Conservation (phyloP, 1,139 yeast species). For the Blastobotrys petasosporus region DNA sequence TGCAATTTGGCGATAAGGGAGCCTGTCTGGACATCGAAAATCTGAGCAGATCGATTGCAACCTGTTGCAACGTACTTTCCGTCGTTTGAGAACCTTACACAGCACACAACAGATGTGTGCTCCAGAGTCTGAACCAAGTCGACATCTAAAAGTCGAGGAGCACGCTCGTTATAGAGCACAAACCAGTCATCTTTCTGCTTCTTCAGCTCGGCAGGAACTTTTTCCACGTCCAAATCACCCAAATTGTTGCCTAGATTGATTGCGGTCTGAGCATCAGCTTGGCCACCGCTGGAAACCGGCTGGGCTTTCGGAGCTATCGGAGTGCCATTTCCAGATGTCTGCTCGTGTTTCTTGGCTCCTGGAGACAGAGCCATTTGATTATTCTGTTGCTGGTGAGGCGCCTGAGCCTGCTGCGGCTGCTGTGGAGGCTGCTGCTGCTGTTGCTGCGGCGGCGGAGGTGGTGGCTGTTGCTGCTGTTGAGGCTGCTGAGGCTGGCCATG, state of each 20-base stretch:
- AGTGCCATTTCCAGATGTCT: conserved; percentile 22
- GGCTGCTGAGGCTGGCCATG: conserved; percentile 16
- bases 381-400: conserved; percentile 13
- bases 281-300: conserved; percentile 14
- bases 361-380: conserved; percentile 12
- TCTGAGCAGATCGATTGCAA: conserved; percentile 93
- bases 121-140: conserved; percentile 85
- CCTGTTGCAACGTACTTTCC: conserved; percentile 96
- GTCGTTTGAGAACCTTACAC: conserved; percentile 88
- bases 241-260: conserved; percentile 47
- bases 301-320: conserved; percentile 23
- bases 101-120: conserved; percentile 92
- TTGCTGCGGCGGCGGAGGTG: conserved; percentile 12
- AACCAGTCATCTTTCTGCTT: conserved; percentile 85
- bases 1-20: conserved; percentile 79
- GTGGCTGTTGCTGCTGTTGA: conserved; percentile 12
- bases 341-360: conserved; percentile 18
- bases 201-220: conserved; percentile 72
- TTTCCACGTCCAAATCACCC: conserved; percentile 72
- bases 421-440: conserved; percentile 17
- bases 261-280: conserved; percentile 15
- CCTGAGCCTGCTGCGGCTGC: conserved; percentile 14
- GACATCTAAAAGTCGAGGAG: conserved; percentile 69
- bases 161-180: conserved; percentile 85
- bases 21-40: conserved; percentile 88